A percentile compares a stretch with the other conserved stretches of the same genome.
Evolutionary conservation across 495 filamentous ascomycete species (phyloP).

Genomic region (Usnea hakonensis): DNA sequence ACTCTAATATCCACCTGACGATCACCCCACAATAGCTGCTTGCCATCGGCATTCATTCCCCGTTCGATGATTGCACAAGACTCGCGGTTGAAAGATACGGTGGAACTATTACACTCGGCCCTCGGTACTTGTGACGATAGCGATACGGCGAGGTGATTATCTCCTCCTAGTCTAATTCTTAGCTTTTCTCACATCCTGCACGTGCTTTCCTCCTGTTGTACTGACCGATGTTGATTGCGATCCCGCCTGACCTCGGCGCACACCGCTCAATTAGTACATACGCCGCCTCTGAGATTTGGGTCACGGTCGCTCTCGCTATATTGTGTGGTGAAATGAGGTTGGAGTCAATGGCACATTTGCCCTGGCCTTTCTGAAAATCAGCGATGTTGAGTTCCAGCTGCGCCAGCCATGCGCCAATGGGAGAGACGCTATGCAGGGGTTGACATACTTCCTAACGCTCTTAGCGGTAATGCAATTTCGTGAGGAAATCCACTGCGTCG

Average conservation of each 20-base stretch:
- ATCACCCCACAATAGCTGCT: not conserved
- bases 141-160: not conserved
- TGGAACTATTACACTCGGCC: not conserved
- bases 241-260: not conserved
- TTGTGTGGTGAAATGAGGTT: not conserved
- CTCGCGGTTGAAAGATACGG: not conserved
- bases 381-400: not conserved
- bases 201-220: not conserved
- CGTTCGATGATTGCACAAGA: not conserved
- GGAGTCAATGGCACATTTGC: not conserved
- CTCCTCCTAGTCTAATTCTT: not conserved
- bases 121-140: not conserved
- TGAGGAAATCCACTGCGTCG: not conserved
- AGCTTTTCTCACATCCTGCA: not conserved
- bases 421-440: not conserved
- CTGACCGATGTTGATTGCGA: not conserved
- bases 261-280: not conserved
- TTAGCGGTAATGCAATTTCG: not conserved
- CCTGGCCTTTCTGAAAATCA: not conserved
- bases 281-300: not conserved
- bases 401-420: not conserved
- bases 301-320: not conserved
- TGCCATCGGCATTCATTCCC: not conserved
- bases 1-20: not conserved
- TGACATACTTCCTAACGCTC: not conserved